Evolutionary conservation across 768 basidiomycete species (phyloP).

Genomic region (Baorangia bicolor): DNA sequence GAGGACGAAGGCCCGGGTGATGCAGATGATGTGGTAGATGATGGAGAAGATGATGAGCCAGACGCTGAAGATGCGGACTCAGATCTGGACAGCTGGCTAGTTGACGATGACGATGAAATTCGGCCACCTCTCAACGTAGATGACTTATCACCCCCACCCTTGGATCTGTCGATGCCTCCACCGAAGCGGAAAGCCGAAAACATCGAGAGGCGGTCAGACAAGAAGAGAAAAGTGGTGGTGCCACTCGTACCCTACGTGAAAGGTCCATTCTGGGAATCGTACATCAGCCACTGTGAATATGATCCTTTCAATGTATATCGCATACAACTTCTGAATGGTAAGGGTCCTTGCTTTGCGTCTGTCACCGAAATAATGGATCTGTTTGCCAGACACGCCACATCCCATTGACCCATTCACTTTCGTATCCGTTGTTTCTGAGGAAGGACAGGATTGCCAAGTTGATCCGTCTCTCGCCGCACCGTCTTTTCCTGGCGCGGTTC

Average conservation of each 20-base stretch:
- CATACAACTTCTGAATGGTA: slow-evolving; percentile 86
- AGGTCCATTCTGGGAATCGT: slow-evolving; percentile 80
- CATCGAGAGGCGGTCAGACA: slow-evolving; percentile 43
- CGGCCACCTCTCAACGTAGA: slow-evolving; percentile 42
- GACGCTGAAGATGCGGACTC: slow-evolving; percentile 51
- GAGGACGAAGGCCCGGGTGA: slow-evolving; percentile 79
- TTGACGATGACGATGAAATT: slow-evolving; percentile 73
- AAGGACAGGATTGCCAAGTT: slow-evolving; percentile 22
- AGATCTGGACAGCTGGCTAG: slow-evolving; percentile 42
- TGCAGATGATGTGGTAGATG: slow-evolving; percentile 70
- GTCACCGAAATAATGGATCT: slow-evolving; percentile 2
- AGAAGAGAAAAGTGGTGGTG: slow-evolving; percentile 75
- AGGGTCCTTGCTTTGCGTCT: slow-evolving; percentile 15
- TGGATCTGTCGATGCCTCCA: slow-evolving; percentile 36
- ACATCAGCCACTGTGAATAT: slow-evolving; percentile 63
- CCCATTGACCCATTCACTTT: slow-evolving; percentile 80
- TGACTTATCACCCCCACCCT: slow-evolving; percentile 33
- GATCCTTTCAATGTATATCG: slow-evolving; percentile 72
- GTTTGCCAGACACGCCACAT: slow-evolving; percentile 59
- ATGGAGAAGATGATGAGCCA: slow-evolving; percentile 63
- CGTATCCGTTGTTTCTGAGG: slow-evolving; percentile 49
- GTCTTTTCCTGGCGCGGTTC: slow-evolving; percentile 40
- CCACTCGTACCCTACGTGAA: slow-evolving; percentile 79
- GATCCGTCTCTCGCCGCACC: slow-evolving; percentile 47
- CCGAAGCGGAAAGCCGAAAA: slow-evolving; percentile 69